Percentiles rank a stretch among this genome's conserved stretches.
Conservation (phyloP, 1,284 basidiomycete genomes). For the Cutaneotrichosporon curvatum region DNA sequence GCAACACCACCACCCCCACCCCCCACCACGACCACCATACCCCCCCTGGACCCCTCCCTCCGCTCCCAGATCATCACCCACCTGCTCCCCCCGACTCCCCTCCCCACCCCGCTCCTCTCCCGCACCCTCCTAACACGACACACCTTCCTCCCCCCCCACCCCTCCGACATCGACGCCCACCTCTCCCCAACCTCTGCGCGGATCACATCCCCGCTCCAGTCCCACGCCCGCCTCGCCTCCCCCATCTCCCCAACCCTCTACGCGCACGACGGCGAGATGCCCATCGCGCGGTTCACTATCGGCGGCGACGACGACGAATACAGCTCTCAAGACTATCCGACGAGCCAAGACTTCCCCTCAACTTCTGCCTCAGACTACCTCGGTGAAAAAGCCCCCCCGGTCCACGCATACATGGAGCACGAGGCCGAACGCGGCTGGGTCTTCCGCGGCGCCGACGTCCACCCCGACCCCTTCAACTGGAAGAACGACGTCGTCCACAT, state of each 20-base stretch:
- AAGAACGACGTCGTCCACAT: not conserved
- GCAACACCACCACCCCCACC: too few relatives aligned
- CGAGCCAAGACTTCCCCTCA: too few relatives aligned
- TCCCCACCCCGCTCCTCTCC: constrained; percentile 30
- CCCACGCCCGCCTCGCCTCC: not conserved
- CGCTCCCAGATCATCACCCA: constrained; percentile 11
- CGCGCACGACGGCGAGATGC: constrained; percentile 16
- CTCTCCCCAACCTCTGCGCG: constrained; percentile 29
- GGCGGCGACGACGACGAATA: not conserved
- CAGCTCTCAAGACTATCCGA: too few relatives aligned
- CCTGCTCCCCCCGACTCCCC: constrained; percentile 33
- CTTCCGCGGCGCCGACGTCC: constrained; percentile 20
- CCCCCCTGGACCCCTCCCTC: too few relatives aligned
- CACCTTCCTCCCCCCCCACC: constrained; percentile 35
- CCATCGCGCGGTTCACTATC: constrained; percentile 7
- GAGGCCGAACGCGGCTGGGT: constrained; percentile 31
- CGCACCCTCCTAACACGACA: constrained; percentile 34
- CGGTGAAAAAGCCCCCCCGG: too few relatives aligned
- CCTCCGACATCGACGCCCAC: constrained; percentile 31
- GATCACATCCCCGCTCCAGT: constrained; percentile 8
- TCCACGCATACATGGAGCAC: constrained; percentile 12
- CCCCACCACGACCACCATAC: too few relatives aligned
- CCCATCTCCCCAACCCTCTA: constrained; percentile 9
- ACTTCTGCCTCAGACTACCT: too few relatives aligned
- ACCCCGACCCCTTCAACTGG: constrained; percentile 5